phyloP scores from a whole-genome alignment of 2,329 filamentous ascomycete genomes.

The Arthroderma sp. region DNA sequence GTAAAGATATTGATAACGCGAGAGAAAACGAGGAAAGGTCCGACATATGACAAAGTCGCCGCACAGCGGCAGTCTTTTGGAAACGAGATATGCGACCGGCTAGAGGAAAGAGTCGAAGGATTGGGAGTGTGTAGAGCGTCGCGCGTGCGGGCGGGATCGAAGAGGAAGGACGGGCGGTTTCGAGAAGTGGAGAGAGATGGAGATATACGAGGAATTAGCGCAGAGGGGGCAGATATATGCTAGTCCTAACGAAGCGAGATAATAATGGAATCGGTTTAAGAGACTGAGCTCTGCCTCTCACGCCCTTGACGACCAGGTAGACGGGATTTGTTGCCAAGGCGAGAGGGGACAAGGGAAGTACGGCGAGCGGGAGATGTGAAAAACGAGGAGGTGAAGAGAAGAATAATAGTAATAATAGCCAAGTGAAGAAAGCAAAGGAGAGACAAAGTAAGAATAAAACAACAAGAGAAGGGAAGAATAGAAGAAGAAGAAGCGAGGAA shows the following conservation, averaged over 20 bases:
- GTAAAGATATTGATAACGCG: slow-evolving; percentile 13
- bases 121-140: neutral
- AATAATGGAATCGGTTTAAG: no score
- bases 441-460: slow-evolving; percentile 4
- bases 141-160: no score
- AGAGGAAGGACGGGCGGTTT: no score
- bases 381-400: slow-evolving; percentile 7
- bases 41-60: slow-evolving; percentile 4
- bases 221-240: no score
- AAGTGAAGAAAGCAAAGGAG: slow-evolving; percentile 3
- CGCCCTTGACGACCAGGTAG: no score
- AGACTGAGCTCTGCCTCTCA: no score
- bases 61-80: slow-evolving; percentile 11
- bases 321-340: neutral
- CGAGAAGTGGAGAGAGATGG: no score
- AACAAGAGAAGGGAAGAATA: neutral
- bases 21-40: slow-evolving; percentile 11
- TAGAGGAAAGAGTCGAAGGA: neutral
- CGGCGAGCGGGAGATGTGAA: slow-evolving; percentile 7
- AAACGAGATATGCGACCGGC: slow-evolving; percentile 1
- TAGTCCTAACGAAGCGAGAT: no score
- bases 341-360: slow-evolving; percentile 11
- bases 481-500: no score
- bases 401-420: slow-evolving; percentile 4
- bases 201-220: no score